Evolutionary conservation across 352 stramenopile genomes (phyloP).

Genomic region (Phytophthora pini): DNA sequence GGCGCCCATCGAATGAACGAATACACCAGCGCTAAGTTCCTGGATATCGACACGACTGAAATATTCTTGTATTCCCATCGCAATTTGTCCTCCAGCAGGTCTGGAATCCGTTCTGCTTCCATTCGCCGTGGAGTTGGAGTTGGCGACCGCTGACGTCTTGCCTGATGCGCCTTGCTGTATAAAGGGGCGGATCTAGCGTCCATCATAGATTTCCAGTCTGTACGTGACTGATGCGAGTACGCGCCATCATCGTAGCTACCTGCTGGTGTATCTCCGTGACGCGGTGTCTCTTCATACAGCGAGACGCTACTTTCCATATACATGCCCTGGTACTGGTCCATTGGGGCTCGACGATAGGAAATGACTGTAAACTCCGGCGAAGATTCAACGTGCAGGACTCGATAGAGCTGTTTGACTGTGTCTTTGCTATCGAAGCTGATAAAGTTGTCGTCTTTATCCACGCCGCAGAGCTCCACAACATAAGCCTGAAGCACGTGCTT

Average conservation of each 20-base stretch:
- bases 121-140: conserved; percentile 30
- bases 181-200: too few species aligned
- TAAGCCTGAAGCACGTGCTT: conserved; percentile 71
- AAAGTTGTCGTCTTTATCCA: conserved; percentile 45
- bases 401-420: conserved; percentile 29
- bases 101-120: neutral
- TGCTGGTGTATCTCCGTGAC: too few species aligned
- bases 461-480: conserved; percentile 47
- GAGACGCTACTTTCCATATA: neutral
- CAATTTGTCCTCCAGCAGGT: conserved; percentile 16
- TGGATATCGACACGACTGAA: conserved; percentile 42
- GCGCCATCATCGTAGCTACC: too few species aligned
- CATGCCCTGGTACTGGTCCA: neutral
- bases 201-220: too few species aligned
- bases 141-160: neutral
- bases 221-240: too few species aligned
- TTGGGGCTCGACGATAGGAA: conserved; percentile 47
- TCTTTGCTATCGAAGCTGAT: neutral
- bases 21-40: conserved; percentile 61
- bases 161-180: neutral
- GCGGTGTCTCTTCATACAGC: too few species aligned
- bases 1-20: conserved; percentile 56
- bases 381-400: conserved; percentile 48
- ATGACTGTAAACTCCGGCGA: conserved; percentile 75
- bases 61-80: conserved; percentile 28